Conservation (phyloP, 805 yeast species). For the Cyberlindnera veronae region DNA sequence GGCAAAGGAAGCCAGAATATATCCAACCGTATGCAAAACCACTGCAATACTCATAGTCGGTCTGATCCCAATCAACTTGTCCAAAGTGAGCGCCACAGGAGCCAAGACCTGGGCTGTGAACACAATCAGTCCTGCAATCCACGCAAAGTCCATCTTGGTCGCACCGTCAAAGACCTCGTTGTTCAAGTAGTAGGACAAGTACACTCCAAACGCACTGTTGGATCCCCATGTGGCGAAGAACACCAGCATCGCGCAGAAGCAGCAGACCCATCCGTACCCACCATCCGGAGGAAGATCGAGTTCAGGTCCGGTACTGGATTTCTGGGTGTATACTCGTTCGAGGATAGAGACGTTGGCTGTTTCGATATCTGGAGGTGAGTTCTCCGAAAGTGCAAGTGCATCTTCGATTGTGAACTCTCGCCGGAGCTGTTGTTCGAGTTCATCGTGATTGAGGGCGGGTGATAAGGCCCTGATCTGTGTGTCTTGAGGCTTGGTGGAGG, state of each 20-base stretch:
- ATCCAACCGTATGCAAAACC: conserved; percentile 48
- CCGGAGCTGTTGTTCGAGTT: no score
- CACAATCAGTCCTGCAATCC: conserved; percentile 65
- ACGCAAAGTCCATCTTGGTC: conserved; percentile 54
- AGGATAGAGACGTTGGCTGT: no score
- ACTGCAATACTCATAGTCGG: conserved; percentile 48
- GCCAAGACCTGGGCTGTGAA: conserved; percentile 51
- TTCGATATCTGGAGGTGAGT: no score
- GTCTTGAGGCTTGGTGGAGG: no score
- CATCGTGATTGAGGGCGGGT: no score
- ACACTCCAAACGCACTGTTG: conserved; percentile 55
- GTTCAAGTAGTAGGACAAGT: conserved; percentile 53
- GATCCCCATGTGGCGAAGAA: conserved; percentile 73
- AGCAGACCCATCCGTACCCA: conserved; percentile 67
- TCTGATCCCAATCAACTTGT: conserved; percentile 48
- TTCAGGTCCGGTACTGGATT: conserved; percentile 54
- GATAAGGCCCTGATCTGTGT: no score
- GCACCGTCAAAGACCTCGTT: conserved; percentile 52
- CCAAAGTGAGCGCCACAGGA: conserved; percentile 50
- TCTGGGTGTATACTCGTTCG: conserved; percentile 28
- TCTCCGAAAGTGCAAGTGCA: no score
- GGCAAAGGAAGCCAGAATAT: conserved; percentile 58
- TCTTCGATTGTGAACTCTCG: no score
- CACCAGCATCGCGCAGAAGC: conserved; percentile 45
- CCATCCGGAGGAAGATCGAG: conserved; percentile 52